Base-by-base conservation (phyloP, 495 filamentous ascomycete genomes). In the Penicillium samsonianum region DNA sequence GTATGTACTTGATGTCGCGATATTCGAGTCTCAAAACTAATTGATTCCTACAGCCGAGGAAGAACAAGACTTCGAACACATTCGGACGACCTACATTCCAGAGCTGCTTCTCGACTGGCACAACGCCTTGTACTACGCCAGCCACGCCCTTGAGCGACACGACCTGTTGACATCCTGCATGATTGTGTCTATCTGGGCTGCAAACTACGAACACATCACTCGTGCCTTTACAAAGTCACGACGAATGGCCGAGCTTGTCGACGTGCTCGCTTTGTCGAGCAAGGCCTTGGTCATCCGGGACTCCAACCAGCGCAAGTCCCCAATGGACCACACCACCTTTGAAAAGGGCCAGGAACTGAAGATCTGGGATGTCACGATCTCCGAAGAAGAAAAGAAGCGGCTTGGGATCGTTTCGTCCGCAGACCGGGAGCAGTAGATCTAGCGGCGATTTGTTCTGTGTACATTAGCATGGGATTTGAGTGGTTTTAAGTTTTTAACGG, bases 41-140 rank as follows among this genome's bases (percentile, higher is more conserved):
- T 63, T 56, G 31, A 66, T 37, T 30, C 23, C 19, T 16, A 50
- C 50, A 81, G 78, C 67, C 44, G 61, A 68, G 1, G 78, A 80
- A 63, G 71, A 75, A 40, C 58, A 62, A 28, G 75, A 80, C 31
- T 67, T 75, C 19, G 70, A 73, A 57, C 45, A 80, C 19, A 84
- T 96, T 53, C 84, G 89, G 55, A 79, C 80, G 25, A 82, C 82
- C 5, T 95, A 92, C 71, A 75, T 97, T 30, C 92, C 92, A 20
- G 90, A 94, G 73, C 77, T 88, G 10, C 71, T 96, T 52, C 79
- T 96, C 38, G 87, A 87, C n/a, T 96, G 91, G 68, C 82, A 87
- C 69, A 86, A 78, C 62, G 82, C 86, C 19, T 71, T 95, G 45
- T 85, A 92, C 65, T 86, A 84, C 65, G 83, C 83, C 12, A 88